These are phyloP conservation scores for Exophiala dermatitidis DNA, from an alignment of 2,329 filamentous ascomycete species.

Conservation along the genomic window DNA sequence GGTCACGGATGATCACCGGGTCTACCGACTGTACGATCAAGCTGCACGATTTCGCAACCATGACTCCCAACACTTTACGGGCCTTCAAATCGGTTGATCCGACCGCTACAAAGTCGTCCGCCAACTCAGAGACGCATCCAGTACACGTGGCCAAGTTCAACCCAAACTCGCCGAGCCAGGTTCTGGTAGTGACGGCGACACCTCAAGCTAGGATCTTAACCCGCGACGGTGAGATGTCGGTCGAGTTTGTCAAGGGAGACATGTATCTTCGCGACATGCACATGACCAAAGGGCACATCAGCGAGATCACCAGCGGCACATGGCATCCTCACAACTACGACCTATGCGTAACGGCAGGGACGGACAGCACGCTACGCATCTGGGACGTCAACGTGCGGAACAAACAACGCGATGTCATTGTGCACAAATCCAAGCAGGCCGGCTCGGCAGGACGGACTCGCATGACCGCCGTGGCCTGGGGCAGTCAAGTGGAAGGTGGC, in stretches of 20 bases:
- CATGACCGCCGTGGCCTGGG: conserved; percentile 92
- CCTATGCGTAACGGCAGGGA: conserved; percentile 80
- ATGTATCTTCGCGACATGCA: conserved; percentile 98
- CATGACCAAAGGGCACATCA: conserved; percentile 93
- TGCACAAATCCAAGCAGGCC: conserved; percentile 86
- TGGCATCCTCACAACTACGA: conserved; percentile 88
- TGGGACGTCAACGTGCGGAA: conserved; percentile 94
- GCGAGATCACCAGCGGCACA: conserved; percentile 78
- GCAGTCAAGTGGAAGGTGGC: conserved; percentile 65
- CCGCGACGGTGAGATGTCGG: conserved; percentile 76
- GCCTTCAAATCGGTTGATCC: conserved; percentile 92
- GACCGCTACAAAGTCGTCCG: conserved; percentile 63
- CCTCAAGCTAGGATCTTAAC: conserved; percentile 84
- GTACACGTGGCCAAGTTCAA: conserved; percentile 85
- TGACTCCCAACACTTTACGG: conserved; percentile 89
- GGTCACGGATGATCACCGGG: conserved; percentile 77
- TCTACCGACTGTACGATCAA: conserved; percentile 88
- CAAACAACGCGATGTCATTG: conserved; percentile 84
- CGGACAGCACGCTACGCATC: conserved; percentile 89
- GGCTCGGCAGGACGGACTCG: conserved; percentile 83
- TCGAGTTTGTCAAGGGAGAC: conserved; percentile 92
- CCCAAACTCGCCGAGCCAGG: conserved; percentile 66
- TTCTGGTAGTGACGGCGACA: conserved; percentile 82
- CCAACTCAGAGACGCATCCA: conserved; percentile 73
- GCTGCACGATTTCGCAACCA: conserved; percentile 87